These are phyloP conservation scores for Abelmoschus esculentus DNA, from an alignment of 345 rosid genomes.

Conservation along the genomic window DNA sequence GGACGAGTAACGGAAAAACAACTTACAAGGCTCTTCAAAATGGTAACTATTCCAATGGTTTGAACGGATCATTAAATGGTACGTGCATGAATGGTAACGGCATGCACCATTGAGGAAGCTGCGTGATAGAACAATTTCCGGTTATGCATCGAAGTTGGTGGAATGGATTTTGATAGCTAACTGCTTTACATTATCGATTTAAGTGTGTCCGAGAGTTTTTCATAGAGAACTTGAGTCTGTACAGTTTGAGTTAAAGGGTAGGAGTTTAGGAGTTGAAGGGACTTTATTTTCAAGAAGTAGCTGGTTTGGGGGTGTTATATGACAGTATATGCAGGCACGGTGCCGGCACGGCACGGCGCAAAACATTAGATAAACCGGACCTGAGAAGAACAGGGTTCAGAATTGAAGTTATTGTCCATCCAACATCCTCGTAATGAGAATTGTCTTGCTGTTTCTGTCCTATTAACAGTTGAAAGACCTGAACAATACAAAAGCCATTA, in stretches of 20 bases:
- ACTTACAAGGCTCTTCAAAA: constrained; percentile 34
- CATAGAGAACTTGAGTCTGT: constrained; percentile 20
- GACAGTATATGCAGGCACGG: neutral
- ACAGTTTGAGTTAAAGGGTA: constrained; percentile 31
- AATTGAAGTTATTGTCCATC: neutral
- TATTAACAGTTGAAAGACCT: neutral
- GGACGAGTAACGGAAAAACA: constrained; percentile 37
- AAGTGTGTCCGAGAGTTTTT: constrained; percentile 12
- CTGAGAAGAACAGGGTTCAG: neutral
- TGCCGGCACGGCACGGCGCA: no score
- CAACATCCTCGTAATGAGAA: neutral
- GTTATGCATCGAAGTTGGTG: neutral
- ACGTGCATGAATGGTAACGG: constrained; percentile 58
- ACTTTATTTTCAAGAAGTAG: constrained; percentile 10
- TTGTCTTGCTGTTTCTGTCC: neutral
- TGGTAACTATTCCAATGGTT: constrained; percentile 25
- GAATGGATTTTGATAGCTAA: constrained; percentile 8
- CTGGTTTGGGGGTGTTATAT: constrained; percentile 13
- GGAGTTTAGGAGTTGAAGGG: constrained; percentile 11
- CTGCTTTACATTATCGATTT: neutral
- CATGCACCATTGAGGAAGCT: constrained; percentile 27
- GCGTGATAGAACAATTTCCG: constrained; percentile 1
- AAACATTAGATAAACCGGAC: neutral
- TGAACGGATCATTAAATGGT: constrained; percentile 35
- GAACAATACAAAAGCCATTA: neutral